Percentiles rank a stretch among this genome's conserved stretches.
Evolutionary conservation across 805 yeast genomes (phyloP).

Genomic region (Kuraishia hungarica): DNA sequence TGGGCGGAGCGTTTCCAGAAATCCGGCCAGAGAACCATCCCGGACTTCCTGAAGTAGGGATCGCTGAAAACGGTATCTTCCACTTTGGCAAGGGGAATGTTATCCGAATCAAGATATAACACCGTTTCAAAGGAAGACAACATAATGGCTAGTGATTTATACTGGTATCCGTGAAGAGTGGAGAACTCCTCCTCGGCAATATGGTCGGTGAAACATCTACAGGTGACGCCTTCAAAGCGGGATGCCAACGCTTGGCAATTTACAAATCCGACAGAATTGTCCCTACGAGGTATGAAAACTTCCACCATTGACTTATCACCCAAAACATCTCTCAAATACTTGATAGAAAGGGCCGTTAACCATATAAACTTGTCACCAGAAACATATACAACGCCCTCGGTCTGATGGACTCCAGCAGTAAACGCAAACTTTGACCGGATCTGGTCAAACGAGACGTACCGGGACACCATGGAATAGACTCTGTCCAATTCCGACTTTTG

Average conservation of each 20-base stretch:
- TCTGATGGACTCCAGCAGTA: neutral
- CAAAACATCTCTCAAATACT: slow-evolving; percentile 18
- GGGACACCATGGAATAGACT: slow-evolving; percentile 12
- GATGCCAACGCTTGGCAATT: slow-evolving; percentile 13
- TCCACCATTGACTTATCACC: slow-evolving; percentile 33
- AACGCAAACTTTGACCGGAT: neutral
- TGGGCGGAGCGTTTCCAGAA: slow-evolving; percentile 59
- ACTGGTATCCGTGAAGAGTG: slow-evolving; percentile 34
- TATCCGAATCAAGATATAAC: slow-evolving; percentile 41
- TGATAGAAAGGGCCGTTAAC: slow-evolving; percentile 21
- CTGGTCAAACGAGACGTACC: neutral
- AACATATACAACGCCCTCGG: slow-evolving; percentile 16
- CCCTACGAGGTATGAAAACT: slow-evolving; percentile 33
- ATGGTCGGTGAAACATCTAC: slow-evolving; percentile 32
- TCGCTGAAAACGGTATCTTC: slow-evolving; percentile 34
- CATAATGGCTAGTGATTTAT: slow-evolving; percentile 39
- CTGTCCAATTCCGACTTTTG: slow-evolving; percentile 17
- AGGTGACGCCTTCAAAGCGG: slow-evolving; percentile 26
- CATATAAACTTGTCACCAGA: slow-evolving; percentile 20
- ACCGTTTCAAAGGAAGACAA: slow-evolving; percentile 36
- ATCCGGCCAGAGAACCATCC: slow-evolving; percentile 57
- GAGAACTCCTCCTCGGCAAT: slow-evolving; percentile 9
- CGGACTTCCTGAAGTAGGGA: slow-evolving; percentile 30
- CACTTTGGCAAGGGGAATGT: slow-evolving; percentile 31
- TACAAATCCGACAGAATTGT: slow-evolving; percentile 30